These are phyloP conservation scores for Neonothopanus nambi DNA, from an alignment of 1,284 basidiomycete species.

Conservation along the genomic window DNA sequence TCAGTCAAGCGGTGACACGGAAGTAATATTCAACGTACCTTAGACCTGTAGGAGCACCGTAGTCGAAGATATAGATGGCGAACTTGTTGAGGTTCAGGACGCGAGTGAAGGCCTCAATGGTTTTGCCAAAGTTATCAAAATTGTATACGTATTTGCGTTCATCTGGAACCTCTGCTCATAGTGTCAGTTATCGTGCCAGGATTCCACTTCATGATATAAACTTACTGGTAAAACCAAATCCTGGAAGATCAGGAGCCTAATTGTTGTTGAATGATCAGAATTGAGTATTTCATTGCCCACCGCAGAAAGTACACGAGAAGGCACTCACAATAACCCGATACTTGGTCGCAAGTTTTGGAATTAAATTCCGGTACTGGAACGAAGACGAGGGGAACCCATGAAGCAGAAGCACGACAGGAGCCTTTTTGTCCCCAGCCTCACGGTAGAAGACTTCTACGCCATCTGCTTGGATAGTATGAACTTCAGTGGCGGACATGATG, in stretches of 20 bases:
- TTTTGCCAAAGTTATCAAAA: constrained; percentile 41
- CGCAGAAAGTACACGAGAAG: not conserved
- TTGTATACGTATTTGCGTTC: constrained; percentile 37
- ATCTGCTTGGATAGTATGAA: constrained; percentile 29
- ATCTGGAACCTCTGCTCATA: constrained; percentile 28
- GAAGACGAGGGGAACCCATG: constrained; percentile 52
- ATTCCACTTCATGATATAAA: not conserved
- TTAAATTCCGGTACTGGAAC: constrained; percentile 48
- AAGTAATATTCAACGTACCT: constrained; percentile 23
- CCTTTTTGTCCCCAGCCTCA: constrained; percentile 32
- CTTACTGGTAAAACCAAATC: constrained; percentile 45
- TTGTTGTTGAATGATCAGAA: not conserved
- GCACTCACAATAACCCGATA: constrained; percentile 40
- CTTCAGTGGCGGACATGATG: not conserved
- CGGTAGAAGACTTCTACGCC: constrained; percentile 45
- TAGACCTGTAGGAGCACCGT: constrained; percentile 44
- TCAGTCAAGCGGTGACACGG: not conserved
- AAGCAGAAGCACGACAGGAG: constrained; percentile 42
- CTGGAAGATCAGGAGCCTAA: constrained; percentile 49
- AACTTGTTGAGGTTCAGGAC: constrained; percentile 38
- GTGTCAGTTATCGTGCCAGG: not conserved
- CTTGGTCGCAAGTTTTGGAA: constrained; percentile 38
- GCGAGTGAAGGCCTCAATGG: constrained; percentile 42
- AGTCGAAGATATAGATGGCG: constrained; percentile 51
- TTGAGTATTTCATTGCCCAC: not conserved